These are phyloP conservation scores for Citrus inodora DNA, from an alignment of 345 rosid genomes.

Conservation along the genomic window DNA sequence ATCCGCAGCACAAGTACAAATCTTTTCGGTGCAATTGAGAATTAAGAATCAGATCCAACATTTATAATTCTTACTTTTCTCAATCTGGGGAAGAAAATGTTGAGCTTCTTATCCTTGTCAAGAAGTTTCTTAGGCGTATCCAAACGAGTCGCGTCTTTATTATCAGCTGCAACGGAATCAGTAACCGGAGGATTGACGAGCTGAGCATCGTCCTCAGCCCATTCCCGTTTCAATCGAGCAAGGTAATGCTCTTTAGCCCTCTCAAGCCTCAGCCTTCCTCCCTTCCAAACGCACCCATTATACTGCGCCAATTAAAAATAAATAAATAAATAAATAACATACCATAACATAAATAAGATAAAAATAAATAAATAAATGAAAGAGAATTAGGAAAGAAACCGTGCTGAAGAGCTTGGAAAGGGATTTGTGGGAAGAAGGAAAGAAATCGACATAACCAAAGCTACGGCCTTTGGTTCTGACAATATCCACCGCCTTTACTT, in stretches of 20 bases:
- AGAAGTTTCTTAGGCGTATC: constrained; percentile 18
- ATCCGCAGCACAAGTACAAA: neutral
- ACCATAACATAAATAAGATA: too few species aligned
- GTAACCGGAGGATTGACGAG: neutral
- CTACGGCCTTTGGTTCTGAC: constrained; percentile 84
- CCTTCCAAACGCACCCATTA: constrained; percentile 92
- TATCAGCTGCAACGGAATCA: constrained; percentile 12
- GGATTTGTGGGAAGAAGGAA: constrained; percentile 52
- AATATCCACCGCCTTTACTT: constrained; percentile 48
- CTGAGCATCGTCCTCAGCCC: constrained; percentile 46
- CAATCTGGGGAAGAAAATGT: constrained; percentile 66
- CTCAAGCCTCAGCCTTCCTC: constrained; percentile 77
- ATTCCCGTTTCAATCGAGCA: constrained; percentile 58
- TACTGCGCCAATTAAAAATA: constrained; percentile 41
- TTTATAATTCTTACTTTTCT: constrained; percentile 44
- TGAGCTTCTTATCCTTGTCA: constrained; percentile 32
- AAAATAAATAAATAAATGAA: neutral
- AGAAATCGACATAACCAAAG: constrained; percentile 78
- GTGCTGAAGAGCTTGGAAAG: constrained; percentile 78
- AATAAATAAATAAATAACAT: too few species aligned
- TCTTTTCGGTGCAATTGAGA: neutral
- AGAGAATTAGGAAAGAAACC: constrained; percentile 26
- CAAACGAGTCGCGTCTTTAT: constrained; percentile 15
- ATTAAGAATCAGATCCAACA: neutral
- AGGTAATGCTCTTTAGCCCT: constrained; percentile 87